Conservation (phyloP, 2,329 filamentous ascomycete genomes). For the Xylariaceae sp. region DNA sequence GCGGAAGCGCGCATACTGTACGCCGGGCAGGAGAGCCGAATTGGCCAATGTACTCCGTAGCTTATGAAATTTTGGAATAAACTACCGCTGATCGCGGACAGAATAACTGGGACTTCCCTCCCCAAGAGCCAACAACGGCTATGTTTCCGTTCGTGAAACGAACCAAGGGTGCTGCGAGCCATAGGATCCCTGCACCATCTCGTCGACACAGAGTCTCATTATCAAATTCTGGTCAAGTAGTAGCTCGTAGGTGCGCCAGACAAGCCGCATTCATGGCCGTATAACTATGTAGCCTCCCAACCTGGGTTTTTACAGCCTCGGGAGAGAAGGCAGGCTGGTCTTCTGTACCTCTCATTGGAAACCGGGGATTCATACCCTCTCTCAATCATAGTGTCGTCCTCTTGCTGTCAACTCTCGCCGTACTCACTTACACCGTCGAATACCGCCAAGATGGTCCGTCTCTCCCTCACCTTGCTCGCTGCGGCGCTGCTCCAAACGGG, state of each 20-base stretch:
- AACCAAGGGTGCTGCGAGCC: slow-evolving; percentile 4
- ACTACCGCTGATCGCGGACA: slow-evolving; percentile 7
- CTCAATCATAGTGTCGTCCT: slow-evolving; percentile 1
- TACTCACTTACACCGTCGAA: background rate
- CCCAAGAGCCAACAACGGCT: slow-evolving; percentile 2
- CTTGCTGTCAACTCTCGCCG: slow-evolving; percentile 2
- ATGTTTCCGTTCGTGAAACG: slow-evolving; percentile 21
- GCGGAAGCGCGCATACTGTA: too few species aligned
- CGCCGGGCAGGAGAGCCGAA: background rate
- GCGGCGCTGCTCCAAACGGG: slow-evolving; percentile 21
- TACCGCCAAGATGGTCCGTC: slow-evolving; percentile 23
- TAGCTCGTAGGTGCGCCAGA: background rate
- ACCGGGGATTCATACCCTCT: slow-evolving; percentile 1
- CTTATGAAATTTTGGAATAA: slow-evolving; percentile 17
- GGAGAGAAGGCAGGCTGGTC: slow-evolving; percentile 19
- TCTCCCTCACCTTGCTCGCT: slow-evolving; percentile 20
- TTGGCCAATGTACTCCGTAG: slow-evolving; percentile 9
- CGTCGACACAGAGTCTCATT: background rate
- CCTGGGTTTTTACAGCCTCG: background rate
- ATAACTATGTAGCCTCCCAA: slow-evolving; percentile 16
- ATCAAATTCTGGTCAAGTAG: slow-evolving; percentile 8
- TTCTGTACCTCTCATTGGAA: slow-evolving; percentile 16
- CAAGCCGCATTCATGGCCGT: background rate
- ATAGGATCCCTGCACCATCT: slow-evolving; percentile 5
- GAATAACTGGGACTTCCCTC: background rate